Evolutionary conservation across 2,329 filamentous ascomycete species (phyloP), one percentile per base, ranked within the genome.

Genomic region (Rutstroemia sp.): DNA sequence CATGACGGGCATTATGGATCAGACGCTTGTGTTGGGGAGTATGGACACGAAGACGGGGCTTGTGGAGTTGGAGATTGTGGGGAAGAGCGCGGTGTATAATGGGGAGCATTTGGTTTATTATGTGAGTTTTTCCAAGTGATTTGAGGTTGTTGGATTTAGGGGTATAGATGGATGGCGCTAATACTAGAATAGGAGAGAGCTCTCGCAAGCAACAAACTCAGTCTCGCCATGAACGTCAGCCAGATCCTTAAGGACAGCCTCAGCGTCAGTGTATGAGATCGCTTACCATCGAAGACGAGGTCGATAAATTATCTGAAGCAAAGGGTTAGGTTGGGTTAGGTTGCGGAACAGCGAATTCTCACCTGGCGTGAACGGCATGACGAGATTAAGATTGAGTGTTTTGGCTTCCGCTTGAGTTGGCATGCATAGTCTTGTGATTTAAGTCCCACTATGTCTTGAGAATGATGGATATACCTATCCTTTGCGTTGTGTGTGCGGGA

Each of bases 71-170:
- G 68, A 72, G 6, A 78, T 83, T 57, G 66, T 70, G 1, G 80
- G 78, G 0, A 77, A 76, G 39, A 73, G 71, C 17, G 75, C 72
- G 46, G 64, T 77, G 0, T 75, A 75, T 57, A 67, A 78, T 44
- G 79, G 77, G 2, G 57, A 78, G 62, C 71, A 76, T 47, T 61
- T 84, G 52, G 65, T 71, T 4, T 84, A 83, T 63, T 83, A 78
- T 62, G 75, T 67, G 51, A 47, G 63, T 51, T 45, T 44, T 17
- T 17, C 16, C 23, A 34, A 10, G 17, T 4, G 34, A 12, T 17
- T 16, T 16, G 46, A 5, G 45, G 21, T 23, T 5, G 27, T 27
- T 23, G 21, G 19, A 47, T 16, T 25, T 6, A 1, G 4, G 25
- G 21, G 9, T 27, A 27, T 4, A n/a, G 4, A 42, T 10, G 39